Evolutionary conservation across 768 basidiomycete genomes (phyloP).

Genomic region (Chalciporus pseudorubinellus): DNA sequence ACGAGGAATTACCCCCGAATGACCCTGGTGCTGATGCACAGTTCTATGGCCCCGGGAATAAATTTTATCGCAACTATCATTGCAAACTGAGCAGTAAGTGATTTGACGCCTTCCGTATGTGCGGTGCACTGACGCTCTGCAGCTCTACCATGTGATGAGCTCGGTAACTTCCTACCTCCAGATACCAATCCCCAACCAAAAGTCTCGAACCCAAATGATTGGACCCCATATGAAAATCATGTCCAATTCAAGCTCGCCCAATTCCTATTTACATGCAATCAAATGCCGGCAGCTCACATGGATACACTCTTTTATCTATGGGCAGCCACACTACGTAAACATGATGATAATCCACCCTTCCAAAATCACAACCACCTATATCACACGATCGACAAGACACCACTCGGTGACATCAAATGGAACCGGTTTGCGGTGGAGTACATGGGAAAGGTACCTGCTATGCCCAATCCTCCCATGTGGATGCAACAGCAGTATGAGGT

Average conservation of each 20-base stretch:
- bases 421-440: slow-evolving; percentile 30
- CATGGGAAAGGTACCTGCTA: slow-evolving; percentile 2
- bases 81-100: slow-evolving; percentile 1
- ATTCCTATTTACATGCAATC: slow-evolving; percentile 15
- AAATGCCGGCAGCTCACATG: slow-evolving; percentile 23
- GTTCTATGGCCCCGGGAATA: slow-evolving; percentile 1
- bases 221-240: slow-evolving; percentile 13
- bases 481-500: slow-evolving; percentile 27
- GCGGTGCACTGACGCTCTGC: neutral
- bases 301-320: slow-evolving; percentile 22
- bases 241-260: slow-evolving; percentile 22
- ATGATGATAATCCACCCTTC: neutral
- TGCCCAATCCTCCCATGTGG: slow-evolving; percentile 14
- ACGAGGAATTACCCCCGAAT: neutral
- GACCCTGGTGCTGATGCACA: neutral
- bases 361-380: neutral
- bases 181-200: too few species aligned
- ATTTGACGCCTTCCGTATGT: neutral
- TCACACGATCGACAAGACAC: slow-evolving; percentile 34
- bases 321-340: slow-evolving; percentile 5
- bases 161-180: neutral
- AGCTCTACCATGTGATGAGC: slow-evolving; percentile 3
- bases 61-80: slow-evolving; percentile 3
- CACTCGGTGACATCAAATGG: slow-evolving; percentile 38
- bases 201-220: slow-evolving; percentile 7